These are phyloP conservation scores for Xylaria longipes DNA, from an alignment of 495 filamentous ascomycete species.

Conservation along the genomic window DNA sequence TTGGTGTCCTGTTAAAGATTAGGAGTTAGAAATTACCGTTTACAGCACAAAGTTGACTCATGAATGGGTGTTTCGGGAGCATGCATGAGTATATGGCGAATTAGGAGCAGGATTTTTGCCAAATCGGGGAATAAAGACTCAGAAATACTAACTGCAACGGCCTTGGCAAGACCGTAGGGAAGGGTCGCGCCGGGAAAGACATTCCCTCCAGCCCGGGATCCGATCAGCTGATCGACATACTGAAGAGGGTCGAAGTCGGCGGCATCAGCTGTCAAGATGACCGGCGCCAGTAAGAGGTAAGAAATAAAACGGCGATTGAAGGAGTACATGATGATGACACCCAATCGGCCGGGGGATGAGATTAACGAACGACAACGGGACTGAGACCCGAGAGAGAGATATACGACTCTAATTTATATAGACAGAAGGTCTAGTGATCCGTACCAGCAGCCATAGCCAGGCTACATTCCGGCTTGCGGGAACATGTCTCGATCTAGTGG, in stretches of 20 bases:
- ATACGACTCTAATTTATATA: slow-evolving; percentile 24
- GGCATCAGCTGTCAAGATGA: slow-evolving; percentile 23
- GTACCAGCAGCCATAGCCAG: slow-evolving; percentile 3
- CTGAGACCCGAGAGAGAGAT: not conserved
- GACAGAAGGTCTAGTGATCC: slow-evolving; percentile 9
- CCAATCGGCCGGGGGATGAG: not conserved
- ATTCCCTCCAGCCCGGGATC: slow-evolving; percentile 68
- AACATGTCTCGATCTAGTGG: slow-evolving; percentile 21
- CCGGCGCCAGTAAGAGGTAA: slow-evolving; percentile 28
- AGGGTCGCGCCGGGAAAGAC: slow-evolving; percentile 78
- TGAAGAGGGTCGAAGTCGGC: slow-evolving; percentile 46
- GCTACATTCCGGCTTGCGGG: slow-evolving; percentile 19
- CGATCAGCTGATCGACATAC: slow-evolving; percentile 64
- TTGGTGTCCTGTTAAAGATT: too few relatives aligned
- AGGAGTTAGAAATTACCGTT: too few relatives aligned
- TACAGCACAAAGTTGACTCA: too few relatives aligned
- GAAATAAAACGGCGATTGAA: slow-evolving; percentile 27
- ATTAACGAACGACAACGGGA: slow-evolving; percentile 1
- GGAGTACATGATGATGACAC: slow-evolving; percentile 32
- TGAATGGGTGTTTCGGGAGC: too few relatives aligned
- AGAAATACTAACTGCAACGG: too few relatives aligned
- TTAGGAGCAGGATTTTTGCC: too few relatives aligned
- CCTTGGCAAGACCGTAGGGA: slow-evolving; percentile 80
- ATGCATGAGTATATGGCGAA: too few relatives aligned
- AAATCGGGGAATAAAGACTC: too few relatives aligned